Percentiles rank a stretch among this genome's conserved stretches.
Evolutionary conservation across 441 rosid species (phyloP).

Genomic region (Pelargonium fulgidum): DNA sequence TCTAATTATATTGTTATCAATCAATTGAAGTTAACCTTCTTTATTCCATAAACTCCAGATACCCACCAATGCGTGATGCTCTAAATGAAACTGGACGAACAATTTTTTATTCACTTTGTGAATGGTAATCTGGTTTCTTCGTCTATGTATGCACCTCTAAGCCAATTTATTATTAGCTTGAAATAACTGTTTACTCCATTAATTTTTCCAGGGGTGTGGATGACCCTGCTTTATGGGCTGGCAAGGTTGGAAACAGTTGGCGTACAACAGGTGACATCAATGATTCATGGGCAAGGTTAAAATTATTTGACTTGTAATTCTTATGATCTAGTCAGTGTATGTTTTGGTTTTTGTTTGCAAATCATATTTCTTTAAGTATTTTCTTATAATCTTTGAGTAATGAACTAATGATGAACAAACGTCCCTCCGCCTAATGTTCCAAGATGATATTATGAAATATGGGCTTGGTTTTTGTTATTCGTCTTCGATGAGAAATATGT

Average conservation of each 20-base stretch:
- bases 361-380: no score
- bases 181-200: conserved; percentile 3
- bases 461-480: no score
- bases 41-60: conserved; percentile 40
- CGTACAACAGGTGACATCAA: conserved; percentile 91
- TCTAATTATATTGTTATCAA: conserved; percentile 11
- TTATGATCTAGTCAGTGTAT: background rate
- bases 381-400: no score
- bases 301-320: conserved; percentile 7
- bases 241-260: conserved; percentile 94
- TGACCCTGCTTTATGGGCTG: conserved; percentile 93
- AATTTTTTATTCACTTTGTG: conserved; percentile 82
- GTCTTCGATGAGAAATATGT: no score
- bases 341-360: background rate
- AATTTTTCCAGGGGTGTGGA: conserved; percentile 68
- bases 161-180: background rate
- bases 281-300: conserved; percentile 90
- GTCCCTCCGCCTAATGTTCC: no score
- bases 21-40: conserved; percentile 16
- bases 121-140: conserved; percentile 52
- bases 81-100: conserved; percentile 59
- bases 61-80: conserved; percentile 91
- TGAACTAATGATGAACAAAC: no score
- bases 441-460: no score
- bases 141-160: conserved; percentile 4